phyloP scores from a whole-genome alignment of 2,329 filamentous ascomycete species.

The Penicillium sp. region DNA sequence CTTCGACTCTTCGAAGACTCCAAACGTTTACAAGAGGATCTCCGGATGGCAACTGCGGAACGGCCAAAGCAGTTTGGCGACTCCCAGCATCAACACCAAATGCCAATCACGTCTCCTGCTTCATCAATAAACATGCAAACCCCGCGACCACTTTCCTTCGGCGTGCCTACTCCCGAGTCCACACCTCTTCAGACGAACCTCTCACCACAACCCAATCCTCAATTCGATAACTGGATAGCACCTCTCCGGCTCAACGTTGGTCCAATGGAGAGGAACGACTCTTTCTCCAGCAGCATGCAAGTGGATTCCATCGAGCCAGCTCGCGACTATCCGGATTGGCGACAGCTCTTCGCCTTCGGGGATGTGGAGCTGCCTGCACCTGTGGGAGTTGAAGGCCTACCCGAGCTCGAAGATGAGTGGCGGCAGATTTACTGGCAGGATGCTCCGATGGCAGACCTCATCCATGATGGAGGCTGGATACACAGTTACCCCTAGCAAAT shows the following conservation, averaged over 20 bases:
- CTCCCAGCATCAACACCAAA: slow-evolving; percentile 15
- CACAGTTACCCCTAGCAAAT: slow-evolving; percentile 22
- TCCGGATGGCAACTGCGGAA: slow-evolving; percentile 38
- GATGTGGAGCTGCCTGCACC: slow-evolving; percentile 38
- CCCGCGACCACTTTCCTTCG: slow-evolving; percentile 24
- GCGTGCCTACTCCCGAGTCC: slow-evolving; percentile 32
- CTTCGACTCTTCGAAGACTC: slow-evolving; percentile 45
- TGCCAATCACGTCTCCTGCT: slow-evolving; percentile 20
- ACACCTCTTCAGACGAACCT: slow-evolving; percentile 24
- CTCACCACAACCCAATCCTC: slow-evolving; percentile 26
- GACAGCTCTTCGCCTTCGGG: slow-evolving; percentile 41
- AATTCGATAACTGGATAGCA: slow-evolving; percentile 34
- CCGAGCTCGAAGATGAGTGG: slow-evolving; percentile 45
- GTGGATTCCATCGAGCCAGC: slow-evolving; percentile 34
- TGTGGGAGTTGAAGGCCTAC: slow-evolving; percentile 38
- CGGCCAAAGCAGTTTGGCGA: slow-evolving; percentile 27
- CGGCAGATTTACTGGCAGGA: slow-evolving; percentile 46
- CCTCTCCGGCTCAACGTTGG: slow-evolving; percentile 27
- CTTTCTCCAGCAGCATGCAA: slow-evolving; percentile 26
- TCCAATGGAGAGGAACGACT: slow-evolving; percentile 23
- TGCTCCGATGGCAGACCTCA: slow-evolving; percentile 41
- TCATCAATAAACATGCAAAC: slow-evolving; percentile 21
- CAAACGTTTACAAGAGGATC: slow-evolving; percentile 42
- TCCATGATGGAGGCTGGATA: slow-evolving; percentile 42
- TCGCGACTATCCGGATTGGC: slow-evolving; percentile 40